Evolutionary conservation across 73 alveolate species (phyloP), one percentile per base, ranked within the genome.

Genomic region (Effrenium voratum): DNA sequence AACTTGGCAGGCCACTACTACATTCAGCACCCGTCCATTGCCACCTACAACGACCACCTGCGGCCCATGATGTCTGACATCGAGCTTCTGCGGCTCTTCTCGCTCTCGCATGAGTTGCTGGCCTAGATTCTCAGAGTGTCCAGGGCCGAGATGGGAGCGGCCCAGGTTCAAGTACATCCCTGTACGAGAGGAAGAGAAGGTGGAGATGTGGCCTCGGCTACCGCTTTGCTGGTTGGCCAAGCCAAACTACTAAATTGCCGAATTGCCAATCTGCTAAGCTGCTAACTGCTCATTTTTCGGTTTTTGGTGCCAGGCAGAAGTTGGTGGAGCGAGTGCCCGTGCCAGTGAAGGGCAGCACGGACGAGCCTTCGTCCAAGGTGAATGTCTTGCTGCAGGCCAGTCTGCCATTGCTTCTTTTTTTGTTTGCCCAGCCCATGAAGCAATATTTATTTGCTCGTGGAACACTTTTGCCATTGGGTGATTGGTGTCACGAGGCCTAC

Each of bases 111-210:
- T 38, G 94, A 85, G 94, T 40, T 81, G 0, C 43, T 5, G 76
- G 24, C 93, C 32, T 38, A 12, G 63, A 52, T 52, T 8, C 63
- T 52, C 8, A 19, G 63, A 19, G 63, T 59, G 73, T n/a, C 85
- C 0, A 75, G 40, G 49, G 36, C n/a, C 38, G 43, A 10, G 55
- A 32, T 34, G 13, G 66, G 34, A 49, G 24, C 59, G 19, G 13
- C 10, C 52, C 36, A 85, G 99, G 99, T 99, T 99, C 99, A 99
- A 99, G 99, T 99, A 99, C 99, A 99, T 99, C 98, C 99, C 99
- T 6, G 99, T 99, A 41, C 99, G 99, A 96, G 99, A 99, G 99
- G 99, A 99, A 98, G 99, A 99, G 99, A 99, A 99, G 97, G 98
- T 92, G 32, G 99, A 99, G 88, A 84, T 99, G 80, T 79, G 91